Conservation (phyloP, 1,284 basidiomycete genomes). For the Heterobasidion irregulare region DNA sequence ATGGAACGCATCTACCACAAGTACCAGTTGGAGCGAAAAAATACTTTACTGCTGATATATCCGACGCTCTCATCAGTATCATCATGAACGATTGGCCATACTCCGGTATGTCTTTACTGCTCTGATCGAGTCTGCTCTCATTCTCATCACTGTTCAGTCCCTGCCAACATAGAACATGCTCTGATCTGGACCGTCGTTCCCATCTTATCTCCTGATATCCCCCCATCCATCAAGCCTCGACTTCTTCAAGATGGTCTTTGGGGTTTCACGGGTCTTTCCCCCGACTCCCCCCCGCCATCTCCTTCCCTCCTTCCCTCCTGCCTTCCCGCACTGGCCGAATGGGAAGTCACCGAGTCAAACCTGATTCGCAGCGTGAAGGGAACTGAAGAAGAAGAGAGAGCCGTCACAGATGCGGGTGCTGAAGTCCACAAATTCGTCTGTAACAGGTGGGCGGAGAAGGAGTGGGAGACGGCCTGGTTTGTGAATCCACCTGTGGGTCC, state of each 20-base stretch:
- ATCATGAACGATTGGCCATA: constrained; percentile 83
- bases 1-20: constrained; percentile 13
- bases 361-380: constrained; percentile 41
- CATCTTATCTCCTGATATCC: constrained; percentile 44
- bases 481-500: constrained; percentile 70
- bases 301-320: constrained; percentile 48
- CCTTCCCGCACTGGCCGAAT: constrained; percentile 55
- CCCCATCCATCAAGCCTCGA: constrained; percentile 33
- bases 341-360: constrained; percentile 56
- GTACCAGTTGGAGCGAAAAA: constrained; percentile 26
- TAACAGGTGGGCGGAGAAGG: constrained; percentile 51
- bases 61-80: constrained; percentile 53
- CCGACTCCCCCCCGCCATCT: constrained; percentile 45
- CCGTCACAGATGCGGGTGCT: constrained; percentile 40
- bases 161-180: constrained; percentile 63
- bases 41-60: constrained; percentile 60
- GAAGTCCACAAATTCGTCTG: constrained; percentile 58
- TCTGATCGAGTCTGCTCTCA: neutral
- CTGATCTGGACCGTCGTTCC: constrained; percentile 71
- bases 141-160: constrained; percentile 36
- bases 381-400: constrained; percentile 41
- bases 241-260: constrained; percentile 66
- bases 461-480: constrained; percentile 84
- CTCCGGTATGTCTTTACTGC: constrained; percentile 41
- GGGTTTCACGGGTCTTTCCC: constrained; percentile 60